phyloP scores from a whole-genome alignment of 371 early-diverging fungal species.

The Mucor lusitanicus region DNA sequence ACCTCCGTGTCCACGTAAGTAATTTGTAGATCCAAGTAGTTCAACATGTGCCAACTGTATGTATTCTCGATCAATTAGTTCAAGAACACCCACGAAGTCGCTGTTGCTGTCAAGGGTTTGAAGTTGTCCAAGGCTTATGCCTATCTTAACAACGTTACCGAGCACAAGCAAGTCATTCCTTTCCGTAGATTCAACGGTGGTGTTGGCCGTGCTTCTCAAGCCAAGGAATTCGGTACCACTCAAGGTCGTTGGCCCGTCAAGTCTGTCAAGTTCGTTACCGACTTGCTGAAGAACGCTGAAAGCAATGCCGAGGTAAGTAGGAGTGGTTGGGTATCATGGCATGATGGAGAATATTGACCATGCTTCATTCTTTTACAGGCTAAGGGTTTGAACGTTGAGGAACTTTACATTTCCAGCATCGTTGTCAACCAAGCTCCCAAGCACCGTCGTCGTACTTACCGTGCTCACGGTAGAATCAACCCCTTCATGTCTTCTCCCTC shows the following conservation, averaged over 20 bases:
- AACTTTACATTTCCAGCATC: conserved; percentile 91
- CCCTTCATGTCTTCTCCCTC: conserved; percentile 97
- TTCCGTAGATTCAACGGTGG: conserved; percentile 97
- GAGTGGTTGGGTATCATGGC: not conserved
- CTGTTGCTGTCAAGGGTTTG: conserved; percentile 93
- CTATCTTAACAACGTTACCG: conserved; percentile 94
- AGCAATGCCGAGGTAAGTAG: conserved; percentile 86
- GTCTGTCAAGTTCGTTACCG: conserved; percentile 88
- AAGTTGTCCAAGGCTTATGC: conserved; percentile 92
- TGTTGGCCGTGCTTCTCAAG: conserved; percentile 97
- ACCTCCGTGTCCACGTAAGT: conserved; percentile 94
- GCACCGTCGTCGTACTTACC: conserved; percentile 97
- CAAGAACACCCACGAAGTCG: conserved; percentile 99
- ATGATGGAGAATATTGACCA: not conserved
- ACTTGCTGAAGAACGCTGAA: conserved; percentile 95
- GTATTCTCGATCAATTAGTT: conserved; percentile 39
- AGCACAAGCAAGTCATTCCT: conserved; percentile 96
- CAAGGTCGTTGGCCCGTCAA: conserved; percentile 99
- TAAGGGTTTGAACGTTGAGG: conserved; percentile 91
- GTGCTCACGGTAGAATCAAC: conserved; percentile 99
- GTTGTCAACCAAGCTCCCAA: conserved; percentile 99
- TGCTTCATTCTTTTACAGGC: conserved; percentile 38
- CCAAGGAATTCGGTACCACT: conserved; percentile 88
- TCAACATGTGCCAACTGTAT: not conserved
- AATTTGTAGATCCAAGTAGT: not conserved